Evolutionary conservation across 306 rosid species (phyloP).

Genomic region (Cucurbita maxima): DNA sequence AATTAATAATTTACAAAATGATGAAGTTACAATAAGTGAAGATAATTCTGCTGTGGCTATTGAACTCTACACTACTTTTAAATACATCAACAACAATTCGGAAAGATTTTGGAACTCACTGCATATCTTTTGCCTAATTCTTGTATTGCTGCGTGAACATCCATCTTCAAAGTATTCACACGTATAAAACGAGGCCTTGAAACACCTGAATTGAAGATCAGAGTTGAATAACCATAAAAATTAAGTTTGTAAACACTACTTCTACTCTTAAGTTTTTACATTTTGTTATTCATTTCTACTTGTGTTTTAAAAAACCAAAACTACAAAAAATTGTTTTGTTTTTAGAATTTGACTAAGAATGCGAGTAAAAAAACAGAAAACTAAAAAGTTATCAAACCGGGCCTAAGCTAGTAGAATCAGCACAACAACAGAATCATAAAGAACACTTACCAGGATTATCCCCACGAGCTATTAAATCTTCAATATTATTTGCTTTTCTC

Average conservation of each 20-base stretch:
- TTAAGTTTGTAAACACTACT: too few species aligned
- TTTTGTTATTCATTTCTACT: too few species aligned
- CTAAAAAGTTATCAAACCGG: too few species aligned
- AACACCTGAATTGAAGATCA: conserved; percentile 32
- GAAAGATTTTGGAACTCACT: conserved; percentile 22
- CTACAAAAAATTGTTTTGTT: too few species aligned
- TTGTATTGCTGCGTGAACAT: conserved; percentile 45
- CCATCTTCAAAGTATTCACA: conserved; percentile 72
- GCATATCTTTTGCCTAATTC: conserved; percentile 39
- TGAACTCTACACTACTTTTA: not conserved
- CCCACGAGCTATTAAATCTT: conserved; percentile 40
- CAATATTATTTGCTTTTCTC: conserved; percentile 38
- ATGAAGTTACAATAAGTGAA: not conserved
- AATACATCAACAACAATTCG: not conserved
- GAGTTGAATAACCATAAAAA: not conserved
- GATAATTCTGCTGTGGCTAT: not conserved
- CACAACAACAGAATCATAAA: not conserved
- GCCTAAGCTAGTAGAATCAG: not conserved
- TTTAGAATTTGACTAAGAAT: too few species aligned
- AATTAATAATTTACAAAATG: not conserved
- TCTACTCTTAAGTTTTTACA: too few species aligned
- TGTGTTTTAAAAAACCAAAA: too few species aligned
- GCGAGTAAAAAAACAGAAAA: too few species aligned
- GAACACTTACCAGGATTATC: conserved; percentile 44
- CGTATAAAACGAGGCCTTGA: conserved; percentile 70